A percentile compares a stretch with the other conserved stretches of the same genome.
Conservation (phyloP, 2,329 filamentous ascomycete genomes). For the Trichocomaceae sp. region DNA sequence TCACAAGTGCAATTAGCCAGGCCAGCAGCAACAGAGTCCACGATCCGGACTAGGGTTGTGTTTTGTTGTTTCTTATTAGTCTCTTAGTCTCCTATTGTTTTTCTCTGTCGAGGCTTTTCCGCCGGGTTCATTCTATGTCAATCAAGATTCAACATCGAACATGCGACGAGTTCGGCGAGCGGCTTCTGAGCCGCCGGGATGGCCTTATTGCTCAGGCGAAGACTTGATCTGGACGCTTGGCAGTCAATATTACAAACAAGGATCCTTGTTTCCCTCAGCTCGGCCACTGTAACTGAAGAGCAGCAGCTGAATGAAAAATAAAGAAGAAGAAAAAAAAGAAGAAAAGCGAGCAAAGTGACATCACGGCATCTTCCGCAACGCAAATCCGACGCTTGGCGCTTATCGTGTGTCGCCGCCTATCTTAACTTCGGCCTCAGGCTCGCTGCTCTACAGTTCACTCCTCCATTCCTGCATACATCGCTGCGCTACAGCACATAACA, state of each 20-base stretch:
- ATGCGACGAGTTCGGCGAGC: conserved; percentile 4
- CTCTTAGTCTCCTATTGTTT: neutral
- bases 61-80: neutral
- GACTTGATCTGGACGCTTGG: neutral
- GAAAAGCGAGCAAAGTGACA: neutral
- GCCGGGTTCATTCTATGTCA: neutral
- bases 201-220: neutral
- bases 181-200: neutral
- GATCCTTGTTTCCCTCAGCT: too few species aligned
- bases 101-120: neutral
- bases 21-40: neutral
- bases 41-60: neutral
- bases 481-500: neutral
- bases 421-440: too few species aligned
- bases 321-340: too few species aligned
- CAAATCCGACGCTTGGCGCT: neutral
- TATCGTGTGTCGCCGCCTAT: neutral
- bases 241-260: neutral
- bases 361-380: neutral
- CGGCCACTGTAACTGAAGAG: neutral
- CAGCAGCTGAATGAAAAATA: too few species aligned
- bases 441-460: neutral
- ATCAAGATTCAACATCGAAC: neutral
- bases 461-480: neutral
- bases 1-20: neutral